A percentile compares a stretch with the other conserved stretches of the same genome.
These are phyloP conservation scores for Mucuna pruriens DNA, from an alignment of 306 rosid genomes.

Conservation along the genomic window DNA sequence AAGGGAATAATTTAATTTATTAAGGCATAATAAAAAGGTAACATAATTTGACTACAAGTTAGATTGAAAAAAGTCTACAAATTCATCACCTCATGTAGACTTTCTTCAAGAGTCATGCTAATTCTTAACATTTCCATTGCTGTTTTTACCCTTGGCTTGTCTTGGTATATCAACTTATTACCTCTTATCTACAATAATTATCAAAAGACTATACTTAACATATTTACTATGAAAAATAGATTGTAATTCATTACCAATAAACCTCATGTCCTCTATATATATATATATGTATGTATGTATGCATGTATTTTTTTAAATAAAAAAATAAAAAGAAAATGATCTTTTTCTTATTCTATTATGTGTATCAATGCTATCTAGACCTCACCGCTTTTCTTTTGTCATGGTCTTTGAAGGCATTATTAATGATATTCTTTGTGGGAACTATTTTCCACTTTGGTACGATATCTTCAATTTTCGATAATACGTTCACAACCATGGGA, in stretches of 20 bases:
- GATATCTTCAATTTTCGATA: slow-evolving; percentile 63
- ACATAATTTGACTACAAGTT: neutral
- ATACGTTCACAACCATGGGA: slow-evolving; percentile 62
- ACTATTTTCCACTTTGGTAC: slow-evolving; percentile 90
- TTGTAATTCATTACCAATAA: neutral
- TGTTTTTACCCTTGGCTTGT: slow-evolving; percentile 83
- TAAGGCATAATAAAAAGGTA: neutral
- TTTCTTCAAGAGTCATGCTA: slow-evolving; percentile 65
- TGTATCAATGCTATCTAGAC: no score
- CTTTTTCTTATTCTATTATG: neutral
- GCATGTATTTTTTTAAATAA: no score
- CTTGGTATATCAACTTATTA: slow-evolving; percentile 82
- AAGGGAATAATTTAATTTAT: neutral
- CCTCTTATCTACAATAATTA: slow-evolving; percentile 63
- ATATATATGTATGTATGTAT: no score
- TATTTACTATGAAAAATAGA: neutral
- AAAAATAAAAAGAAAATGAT: no score
- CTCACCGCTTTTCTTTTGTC: slow-evolving; percentile 69
- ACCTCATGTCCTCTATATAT: no score
- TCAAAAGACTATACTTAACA: neutral
- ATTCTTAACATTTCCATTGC: slow-evolving; percentile 81
- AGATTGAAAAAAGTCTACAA: neutral
- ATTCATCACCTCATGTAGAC: slow-evolving; percentile 66
- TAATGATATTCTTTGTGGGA: slow-evolving; percentile 73
- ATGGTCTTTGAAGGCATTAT: slow-evolving; percentile 72